Evolutionary conservation across 306 rosid genomes (phyloP), one percentile per base, ranked within the genome.

Genomic region (Vigna trinervia): DNA sequence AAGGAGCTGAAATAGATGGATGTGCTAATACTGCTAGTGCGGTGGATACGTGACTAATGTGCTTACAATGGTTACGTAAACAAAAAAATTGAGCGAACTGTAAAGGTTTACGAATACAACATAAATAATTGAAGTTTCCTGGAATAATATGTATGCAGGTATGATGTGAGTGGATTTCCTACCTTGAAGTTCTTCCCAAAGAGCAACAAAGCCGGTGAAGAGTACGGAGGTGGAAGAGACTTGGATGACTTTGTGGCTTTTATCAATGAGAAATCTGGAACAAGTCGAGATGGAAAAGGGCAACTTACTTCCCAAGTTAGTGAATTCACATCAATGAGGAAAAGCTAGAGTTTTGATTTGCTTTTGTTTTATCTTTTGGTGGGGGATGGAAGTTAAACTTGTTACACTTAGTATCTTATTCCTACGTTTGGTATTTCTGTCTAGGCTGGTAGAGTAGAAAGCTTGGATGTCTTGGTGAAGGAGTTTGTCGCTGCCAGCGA

Each of bases 141-240:
- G 80, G 46, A 48, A 68, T 71, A 68, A 74, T 71, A 47, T 50
- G 69, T 73, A 11, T 83, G 78, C 90, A 91, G 99, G 96, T 91
- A 84, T 62, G 98, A 88, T 52, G 87, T 96, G 56, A 88, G 92
- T 78, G 99, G 98, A 74, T 96, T 69, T 85, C 98, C 98, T 46
- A 88, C 97, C 17, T 83, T 96, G 86, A 96, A 91, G 86, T 96
- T 96, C 81, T 96, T 96, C 76, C 98, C 99, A 47, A 91, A 79
- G 89, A 46, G 69, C 70, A 92, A 96, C 73, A 92, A 92, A 89
- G 89, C 82, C 4, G 98, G 98, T 54, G 96, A 92, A 85, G 97
- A 91, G 46, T 96, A 92, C 30, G 94, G 84, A 32, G 98, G 90
- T 48, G 99, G 97, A 85, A 86, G 97, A 85, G 97, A 88, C 75